Evolutionary conservation across 2,329 filamentous ascomycete genomes (phyloP).

Genomic region (Trichoderma simmonsii): DNA sequence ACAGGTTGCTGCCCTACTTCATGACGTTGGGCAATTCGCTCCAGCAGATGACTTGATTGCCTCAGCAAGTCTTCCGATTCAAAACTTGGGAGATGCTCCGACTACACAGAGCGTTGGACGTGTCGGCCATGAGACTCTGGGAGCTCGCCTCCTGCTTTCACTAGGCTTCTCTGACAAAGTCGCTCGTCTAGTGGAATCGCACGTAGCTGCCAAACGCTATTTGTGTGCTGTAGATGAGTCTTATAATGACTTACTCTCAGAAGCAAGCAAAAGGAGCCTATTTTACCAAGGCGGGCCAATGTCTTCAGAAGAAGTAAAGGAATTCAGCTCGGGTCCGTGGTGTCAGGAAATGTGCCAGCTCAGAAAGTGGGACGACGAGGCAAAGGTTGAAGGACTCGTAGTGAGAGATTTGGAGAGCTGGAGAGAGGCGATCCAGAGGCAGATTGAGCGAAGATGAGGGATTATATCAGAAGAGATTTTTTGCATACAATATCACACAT

Average conservation of each 20-base stretch:
- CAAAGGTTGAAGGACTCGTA: neutral
- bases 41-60: neutral
- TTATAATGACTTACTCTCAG: neutral
- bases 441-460: neutral
- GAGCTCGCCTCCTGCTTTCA: neutral
- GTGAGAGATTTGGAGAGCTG: neutral
- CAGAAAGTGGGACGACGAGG: neutral
- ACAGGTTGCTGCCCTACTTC: neutral
- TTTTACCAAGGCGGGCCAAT: conserved; percentile 1
- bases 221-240: neutral
- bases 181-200: neutral
- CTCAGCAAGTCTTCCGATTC: neutral
- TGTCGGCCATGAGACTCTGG: neutral
- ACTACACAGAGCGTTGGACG: neutral
- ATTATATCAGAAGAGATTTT: neutral
- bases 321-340: neutral
- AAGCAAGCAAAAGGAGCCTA: neutral
- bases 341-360: conserved; percentile 1
- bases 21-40: neutral
- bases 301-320: neutral
- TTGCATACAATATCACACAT: neutral
- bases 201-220: conserved; percentile 2
- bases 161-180: neutral
- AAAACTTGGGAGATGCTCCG: neutral
- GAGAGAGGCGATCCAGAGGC: neutral